A percentile compares a stretch with the other conserved stretches of the same genome.
These are phyloP conservation scores for Iris pallida DNA, from an alignment of 116 monocot genomes.

Conservation along the genomic window DNA sequence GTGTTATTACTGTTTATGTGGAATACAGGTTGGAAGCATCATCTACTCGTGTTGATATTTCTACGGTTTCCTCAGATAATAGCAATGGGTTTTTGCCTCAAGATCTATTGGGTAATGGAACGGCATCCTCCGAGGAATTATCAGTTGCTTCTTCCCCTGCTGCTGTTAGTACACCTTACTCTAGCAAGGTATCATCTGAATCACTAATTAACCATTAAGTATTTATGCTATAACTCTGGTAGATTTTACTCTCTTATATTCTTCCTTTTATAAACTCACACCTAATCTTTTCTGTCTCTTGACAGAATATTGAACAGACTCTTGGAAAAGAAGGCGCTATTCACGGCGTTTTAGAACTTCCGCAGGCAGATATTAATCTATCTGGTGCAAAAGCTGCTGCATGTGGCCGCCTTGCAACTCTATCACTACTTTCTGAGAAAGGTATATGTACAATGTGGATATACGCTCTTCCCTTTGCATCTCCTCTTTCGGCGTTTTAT, in stretches of 20 bases:
- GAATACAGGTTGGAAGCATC: constrained; percentile 68
- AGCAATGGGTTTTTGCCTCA: constrained; percentile 5
- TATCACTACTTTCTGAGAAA: constrained; percentile 65
- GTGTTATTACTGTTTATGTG: neutral
- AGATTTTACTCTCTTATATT: neutral
- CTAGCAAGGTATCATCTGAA: constrained; percentile 13
- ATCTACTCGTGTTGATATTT: constrained; percentile 43
- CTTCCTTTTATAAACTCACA: neutral
- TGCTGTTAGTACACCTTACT: neutral
- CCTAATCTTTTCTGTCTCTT: neutral
- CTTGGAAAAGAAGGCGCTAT: constrained; percentile 1
- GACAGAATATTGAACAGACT: constrained; percentile 9
- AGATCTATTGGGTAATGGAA: constrained; percentile 25
- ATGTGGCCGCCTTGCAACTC: constrained; percentile 58
- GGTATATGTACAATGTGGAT: constrained; percentile 29
- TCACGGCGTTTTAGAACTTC: constrained; percentile 42
- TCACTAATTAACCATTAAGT: neutral
- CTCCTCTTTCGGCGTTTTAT: neutral
- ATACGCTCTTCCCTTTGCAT: neutral
- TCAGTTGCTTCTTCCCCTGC: neutral
- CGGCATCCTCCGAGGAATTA: constrained; percentile 5
- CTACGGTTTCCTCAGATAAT: constrained; percentile 15
- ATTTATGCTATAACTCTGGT: neutral
- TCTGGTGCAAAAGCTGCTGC: constrained; percentile 91
- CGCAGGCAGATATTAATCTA: constrained; percentile 40